Evolutionary conservation across 179 eudicot genomes (phyloP).

Genomic region (Spinacia oleracea): DNA sequence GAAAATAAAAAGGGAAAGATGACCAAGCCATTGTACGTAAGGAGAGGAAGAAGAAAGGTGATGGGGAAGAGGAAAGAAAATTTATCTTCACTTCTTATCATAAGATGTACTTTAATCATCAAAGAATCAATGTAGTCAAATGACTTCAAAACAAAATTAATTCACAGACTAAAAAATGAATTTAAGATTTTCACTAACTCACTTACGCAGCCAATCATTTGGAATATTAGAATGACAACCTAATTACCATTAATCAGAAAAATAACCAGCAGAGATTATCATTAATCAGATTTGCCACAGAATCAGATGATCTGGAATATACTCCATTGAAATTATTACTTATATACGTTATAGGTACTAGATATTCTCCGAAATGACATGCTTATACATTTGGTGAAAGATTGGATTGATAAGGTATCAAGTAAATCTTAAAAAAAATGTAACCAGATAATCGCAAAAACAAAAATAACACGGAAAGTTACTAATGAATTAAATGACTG

Average conservation of each 20-base stretch:
- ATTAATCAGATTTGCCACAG: background rate
- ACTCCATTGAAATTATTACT: background rate
- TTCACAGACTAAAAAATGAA: background rate
- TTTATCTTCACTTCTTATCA: too few species aligned
- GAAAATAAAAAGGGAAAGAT: background rate
- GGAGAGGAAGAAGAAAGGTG: background rate
- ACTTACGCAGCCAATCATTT: background rate
- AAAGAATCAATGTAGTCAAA: too few species aligned
- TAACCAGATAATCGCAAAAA: background rate
- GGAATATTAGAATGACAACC: background rate
- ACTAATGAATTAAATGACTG: background rate
- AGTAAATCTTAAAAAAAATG: background rate
- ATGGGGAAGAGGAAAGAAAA: background rate
- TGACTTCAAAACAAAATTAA: background rate
- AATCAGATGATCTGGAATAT: background rate
- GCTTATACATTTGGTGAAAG: background rate
- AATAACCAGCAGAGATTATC: background rate
- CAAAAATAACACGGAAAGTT: background rate
- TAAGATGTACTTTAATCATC: too few species aligned
- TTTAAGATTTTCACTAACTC: background rate
- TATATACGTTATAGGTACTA: background rate
- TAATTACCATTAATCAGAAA: background rate
- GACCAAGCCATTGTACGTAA: background rate
- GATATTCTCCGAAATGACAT: background rate
- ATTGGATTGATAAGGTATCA: background rate